These are phyloP conservation scores for Barnettozyma sucrosica DNA, from an alignment of 805 yeast species.

Conservation along the genomic window DNA sequence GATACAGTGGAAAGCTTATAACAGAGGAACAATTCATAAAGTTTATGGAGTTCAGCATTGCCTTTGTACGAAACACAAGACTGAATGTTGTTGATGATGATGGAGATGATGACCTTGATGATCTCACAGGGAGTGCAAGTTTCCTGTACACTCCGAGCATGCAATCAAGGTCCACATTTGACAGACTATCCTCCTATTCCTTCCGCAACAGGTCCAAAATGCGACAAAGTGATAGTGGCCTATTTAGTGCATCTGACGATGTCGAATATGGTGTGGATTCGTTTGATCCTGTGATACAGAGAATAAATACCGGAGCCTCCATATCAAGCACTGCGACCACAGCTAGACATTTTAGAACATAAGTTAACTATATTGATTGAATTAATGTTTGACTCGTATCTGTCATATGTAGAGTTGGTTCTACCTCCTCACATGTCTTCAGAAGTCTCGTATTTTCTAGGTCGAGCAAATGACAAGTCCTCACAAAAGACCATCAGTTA, in stretches of 20 bases:
- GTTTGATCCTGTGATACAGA: neutral
- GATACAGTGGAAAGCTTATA: conserved; percentile 61
- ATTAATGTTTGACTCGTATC: conserved; percentile 21
- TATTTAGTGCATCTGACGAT: neutral
- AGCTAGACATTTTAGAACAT: conserved; percentile 8
- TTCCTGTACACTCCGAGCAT: conserved; percentile 6
- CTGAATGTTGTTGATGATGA: conserved; percentile 6
- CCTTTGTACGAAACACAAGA: conserved; percentile 26
- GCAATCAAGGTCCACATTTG: conserved; percentile 7
- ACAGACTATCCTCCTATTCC: conserved; percentile 8
- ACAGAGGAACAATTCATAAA: conserved; percentile 51
- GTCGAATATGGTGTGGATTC: neutral
- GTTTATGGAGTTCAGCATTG: conserved; percentile 45
- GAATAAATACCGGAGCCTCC: conserved; percentile 6
- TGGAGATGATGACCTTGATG: neutral
- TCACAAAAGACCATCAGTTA: neutral
- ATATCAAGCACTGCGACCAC: conserved; percentile 16
- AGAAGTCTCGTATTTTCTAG: conserved; percentile 8
- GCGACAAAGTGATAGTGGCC: neutral
- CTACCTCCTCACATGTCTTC: conserved; percentile 17
- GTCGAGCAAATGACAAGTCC: neutral
- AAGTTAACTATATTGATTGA: neutral
- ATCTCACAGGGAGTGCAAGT: conserved; percentile 1
- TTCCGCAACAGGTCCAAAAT: conserved; percentile 5
- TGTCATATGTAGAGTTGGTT: conserved; percentile 14